Evolutionary conservation across 2,329 filamentous ascomycete species (phyloP), one percentile per base, ranked within the genome.

Genomic region (Curvularia hawaiiensis): DNA sequence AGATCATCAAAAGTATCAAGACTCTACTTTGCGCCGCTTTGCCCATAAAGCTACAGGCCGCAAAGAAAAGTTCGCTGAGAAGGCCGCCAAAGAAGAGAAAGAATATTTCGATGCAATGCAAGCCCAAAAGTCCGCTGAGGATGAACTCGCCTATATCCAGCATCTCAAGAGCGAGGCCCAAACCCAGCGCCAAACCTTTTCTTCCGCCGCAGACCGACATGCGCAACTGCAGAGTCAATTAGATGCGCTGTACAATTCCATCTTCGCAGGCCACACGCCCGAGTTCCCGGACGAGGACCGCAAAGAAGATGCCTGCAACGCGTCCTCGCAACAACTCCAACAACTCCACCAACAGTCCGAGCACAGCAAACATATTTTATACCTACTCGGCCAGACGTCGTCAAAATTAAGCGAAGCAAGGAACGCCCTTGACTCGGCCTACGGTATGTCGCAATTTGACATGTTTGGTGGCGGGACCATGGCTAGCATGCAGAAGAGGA

Each of bases 401-500:
- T 33, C 50, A 5, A 70, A 73, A 41, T 60, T 74, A 9, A 51
- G 49, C 18, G 67, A 66, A 31, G 67, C 69, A 1, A 60, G 64
- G 12, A 52, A 51, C 14, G 26, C 57, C 10, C 66, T 75, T 18
- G 60, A 69, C 38, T 31, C 54, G 22, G 72, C 72, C 14, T 69
- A 73, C 46, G 52, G 61, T 16, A 62, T 63, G 58, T 67, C 63
- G 1, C 62, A 66, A 26, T 72, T 75, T 62, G 83, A 85, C 58
- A 79, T 83, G 68, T 82, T 81, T 50, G 83, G 82, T 41, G 82
- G 81, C n/a, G 81, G 81, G 11, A 75, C 75, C 3, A 75, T 82
- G 48, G 70, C 72, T 2, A 81, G 84, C 66, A 81, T 85, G 78
- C 80, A 83, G 74, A 84, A 87, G 71, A 77, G 82, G 22, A 81